A percentile compares a stretch with the other conserved stretches of the same genome.
phyloP scores from a whole-genome alignment of 78 protist genomes.

The Diacronema lutheri region DNA sequence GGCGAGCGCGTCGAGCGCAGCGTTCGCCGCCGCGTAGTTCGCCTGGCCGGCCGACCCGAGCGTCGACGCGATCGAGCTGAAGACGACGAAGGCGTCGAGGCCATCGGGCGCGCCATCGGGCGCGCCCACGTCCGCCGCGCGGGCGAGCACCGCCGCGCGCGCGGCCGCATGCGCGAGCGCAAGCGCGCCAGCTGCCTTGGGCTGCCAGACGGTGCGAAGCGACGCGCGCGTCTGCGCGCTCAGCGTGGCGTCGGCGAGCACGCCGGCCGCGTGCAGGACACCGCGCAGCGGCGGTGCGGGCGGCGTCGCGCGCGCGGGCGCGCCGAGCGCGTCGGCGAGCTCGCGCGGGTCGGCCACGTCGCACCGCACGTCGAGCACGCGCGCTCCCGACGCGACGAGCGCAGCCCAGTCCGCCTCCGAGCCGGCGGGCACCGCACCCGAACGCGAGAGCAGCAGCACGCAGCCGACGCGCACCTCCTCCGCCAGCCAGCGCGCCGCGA shows the following conservation, averaged over 20 bases:
- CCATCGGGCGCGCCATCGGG: too few species aligned
- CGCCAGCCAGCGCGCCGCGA: not conserved
- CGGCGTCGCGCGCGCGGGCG: not conserved
- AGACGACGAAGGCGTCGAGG: conserved; percentile 3
- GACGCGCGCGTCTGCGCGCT: not conserved
- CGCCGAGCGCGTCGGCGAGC: too few species aligned
- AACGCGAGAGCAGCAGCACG: not conserved
- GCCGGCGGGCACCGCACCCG: not conserved
- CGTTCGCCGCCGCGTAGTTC: conserved; percentile 41
- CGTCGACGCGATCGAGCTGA: conserved; percentile 30
- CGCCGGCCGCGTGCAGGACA: conserved; percentile 19
- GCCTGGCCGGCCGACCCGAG: conserved; percentile 45
- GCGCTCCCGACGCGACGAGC: not conserved
- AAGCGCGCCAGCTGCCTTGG: conserved; percentile 25
- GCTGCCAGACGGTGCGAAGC: not conserved
- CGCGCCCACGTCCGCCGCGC: not conserved
- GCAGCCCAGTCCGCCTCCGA: not conserved
- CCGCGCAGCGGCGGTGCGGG: not conserved
- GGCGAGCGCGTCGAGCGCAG: conserved; percentile 25
- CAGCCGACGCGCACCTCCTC: not conserved
- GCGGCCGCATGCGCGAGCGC: too few species aligned
- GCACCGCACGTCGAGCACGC: not conserved
- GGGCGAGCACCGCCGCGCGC: too few species aligned
- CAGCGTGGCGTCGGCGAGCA: conserved; percentile 25
- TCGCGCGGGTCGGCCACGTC: not conserved